Base-by-base conservation (phyloP, 768 basidiomycete species). In the Daedaleopsis nitida region DNA sequence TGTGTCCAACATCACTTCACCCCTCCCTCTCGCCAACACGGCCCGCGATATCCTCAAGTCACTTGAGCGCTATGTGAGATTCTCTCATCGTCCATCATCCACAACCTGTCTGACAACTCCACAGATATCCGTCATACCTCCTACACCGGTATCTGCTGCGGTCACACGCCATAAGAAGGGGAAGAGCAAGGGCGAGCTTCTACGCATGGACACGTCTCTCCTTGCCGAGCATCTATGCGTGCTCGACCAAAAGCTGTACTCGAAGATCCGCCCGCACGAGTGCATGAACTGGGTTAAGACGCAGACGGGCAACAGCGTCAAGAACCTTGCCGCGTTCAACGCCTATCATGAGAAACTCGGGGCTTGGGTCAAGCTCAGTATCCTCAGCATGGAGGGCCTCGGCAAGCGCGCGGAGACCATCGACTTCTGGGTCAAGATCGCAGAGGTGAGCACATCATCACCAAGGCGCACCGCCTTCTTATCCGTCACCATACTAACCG, bases 201-300 rank as follows among this genome's bases (percentile, higher is more conserved):
- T 84, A 13, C 83, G 85, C 65, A 78, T 90, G 60, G 86, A 91
- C 65, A 80, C 91, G 1, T 69, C 81, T 21, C 85, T 88, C 57
- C 68, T 96, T 37, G 93, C 93, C 0, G 85, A 93, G 45, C 93
- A 96, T 67, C 77, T 96, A 47, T 86, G 88, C n/a, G 75, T 95
- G 48, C 77, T 86, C 62, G 92, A 96, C 71, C 85, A 81, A 57
- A 75, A 79, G 39, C 77, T 87, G 7, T 96, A 94, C 72, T 74
- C 78, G 60, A 86, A 84, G 69, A 84, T 95, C 58, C 82, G 83
- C 10, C 80, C 85, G 8, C 83, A 84, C 44, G 92, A 96, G 67
- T 96, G 91, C 71, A 77, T 96, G 35, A 70, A 77, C 38, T 91
- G 91, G 72, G 73, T 80, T 5, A 82, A 80, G 59, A 55, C 56